phyloP scores from a whole-genome alignment of 2,329 filamentous ascomycete genomes.

The Atkinsonella hypoxylon region DNA sequence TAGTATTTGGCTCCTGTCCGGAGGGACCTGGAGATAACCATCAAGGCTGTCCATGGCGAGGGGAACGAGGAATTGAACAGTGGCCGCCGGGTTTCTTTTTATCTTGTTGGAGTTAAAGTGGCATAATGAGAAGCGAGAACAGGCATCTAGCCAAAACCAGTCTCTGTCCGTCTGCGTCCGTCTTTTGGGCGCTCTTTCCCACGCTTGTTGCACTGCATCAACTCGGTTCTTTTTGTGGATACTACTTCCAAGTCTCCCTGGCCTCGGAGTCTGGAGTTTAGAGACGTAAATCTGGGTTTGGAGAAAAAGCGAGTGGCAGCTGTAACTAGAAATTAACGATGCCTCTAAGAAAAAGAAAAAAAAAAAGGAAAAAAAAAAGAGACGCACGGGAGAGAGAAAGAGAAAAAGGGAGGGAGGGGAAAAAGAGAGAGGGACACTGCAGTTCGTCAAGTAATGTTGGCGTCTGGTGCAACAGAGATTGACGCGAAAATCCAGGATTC shows the following conservation, averaged over 20 bases:
- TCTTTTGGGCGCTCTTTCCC: not conserved
- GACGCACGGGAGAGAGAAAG: too few species aligned
- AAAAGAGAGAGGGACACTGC: too few species aligned
- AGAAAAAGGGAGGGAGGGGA: too few species aligned
- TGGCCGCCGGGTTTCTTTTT: not conserved
- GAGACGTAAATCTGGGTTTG: not conserved
- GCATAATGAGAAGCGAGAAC: not conserved
- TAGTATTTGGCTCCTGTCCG: slow-evolving; percentile 38
- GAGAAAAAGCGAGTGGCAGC: not conserved
- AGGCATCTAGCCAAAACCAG: not conserved
- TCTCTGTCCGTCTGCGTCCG: not conserved
- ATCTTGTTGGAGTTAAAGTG: not conserved
- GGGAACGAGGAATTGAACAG: not conserved
- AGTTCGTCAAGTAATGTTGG: not conserved
- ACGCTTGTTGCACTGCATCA: not conserved
- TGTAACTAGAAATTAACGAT: too few species aligned
- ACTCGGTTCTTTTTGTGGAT: slow-evolving; percentile 2
- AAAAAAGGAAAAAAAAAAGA: too few species aligned
- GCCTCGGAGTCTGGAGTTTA: not conserved
- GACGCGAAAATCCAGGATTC: not conserved
- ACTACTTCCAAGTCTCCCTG: not conserved
- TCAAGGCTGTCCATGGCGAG: slow-evolving; percentile 28
- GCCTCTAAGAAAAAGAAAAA: too few species aligned
- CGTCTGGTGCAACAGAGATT: not conserved
- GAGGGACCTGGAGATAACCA: slow-evolving; percentile 36